These are phyloP conservation scores for Umbelopsis sp. DNA, from an alignment of 371 early-diverging fungal species.

Conservation along the genomic window DNA sequence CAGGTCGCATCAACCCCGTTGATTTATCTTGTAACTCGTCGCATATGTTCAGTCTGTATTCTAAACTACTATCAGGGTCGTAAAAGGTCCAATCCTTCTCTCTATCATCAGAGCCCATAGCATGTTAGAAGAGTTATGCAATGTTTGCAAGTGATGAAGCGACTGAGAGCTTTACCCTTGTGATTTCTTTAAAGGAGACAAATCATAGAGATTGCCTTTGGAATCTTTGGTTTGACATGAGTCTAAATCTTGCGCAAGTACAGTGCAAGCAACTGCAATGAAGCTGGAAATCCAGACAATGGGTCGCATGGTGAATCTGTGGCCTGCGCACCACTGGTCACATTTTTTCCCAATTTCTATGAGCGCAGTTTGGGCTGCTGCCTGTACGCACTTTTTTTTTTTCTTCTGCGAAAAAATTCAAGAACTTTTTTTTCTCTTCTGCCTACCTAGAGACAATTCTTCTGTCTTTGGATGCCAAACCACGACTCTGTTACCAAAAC, in stretches of 20 bases:
- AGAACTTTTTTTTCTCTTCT: too few relatives aligned
- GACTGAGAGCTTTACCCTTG: background rate
- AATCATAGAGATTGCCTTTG: background rate
- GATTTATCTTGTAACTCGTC: constrained; percentile 5
- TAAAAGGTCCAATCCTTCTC: constrained; percentile 2
- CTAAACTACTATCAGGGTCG: constrained; percentile 12
- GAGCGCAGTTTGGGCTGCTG: background rate
- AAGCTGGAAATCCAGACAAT: background rate
- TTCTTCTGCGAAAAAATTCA: too few relatives aligned
- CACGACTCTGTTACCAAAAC: background rate
- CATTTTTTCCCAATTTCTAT: background rate
- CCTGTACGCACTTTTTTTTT: too few relatives aligned
- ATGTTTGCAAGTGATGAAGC: background rate
- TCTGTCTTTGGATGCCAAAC: background rate
- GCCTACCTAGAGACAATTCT: background rate
- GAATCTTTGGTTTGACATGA: constrained; percentile 7
- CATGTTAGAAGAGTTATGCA: background rate
- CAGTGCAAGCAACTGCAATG: background rate
- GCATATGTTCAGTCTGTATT: constrained; percentile 10
- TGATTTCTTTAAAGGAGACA: background rate
- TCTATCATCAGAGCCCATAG: background rate
- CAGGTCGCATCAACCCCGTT: constrained; percentile 6
- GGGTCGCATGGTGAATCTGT: background rate
- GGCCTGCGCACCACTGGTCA: background rate
- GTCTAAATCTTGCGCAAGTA: background rate